Base-by-base conservation (phyloP, 2,329 filamentous ascomycete species). In the Diaporthe citri region DNA sequence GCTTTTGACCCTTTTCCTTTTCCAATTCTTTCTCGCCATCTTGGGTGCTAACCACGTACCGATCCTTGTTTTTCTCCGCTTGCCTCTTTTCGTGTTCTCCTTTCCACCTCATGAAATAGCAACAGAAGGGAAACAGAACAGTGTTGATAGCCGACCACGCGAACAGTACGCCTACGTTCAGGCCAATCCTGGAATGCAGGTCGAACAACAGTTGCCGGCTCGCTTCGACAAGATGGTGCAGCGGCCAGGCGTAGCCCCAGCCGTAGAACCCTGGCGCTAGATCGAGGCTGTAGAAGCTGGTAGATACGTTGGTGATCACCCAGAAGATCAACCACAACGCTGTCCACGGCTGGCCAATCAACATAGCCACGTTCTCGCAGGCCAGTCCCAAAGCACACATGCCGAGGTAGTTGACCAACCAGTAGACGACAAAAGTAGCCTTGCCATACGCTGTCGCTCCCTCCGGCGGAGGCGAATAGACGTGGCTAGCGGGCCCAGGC, bases 271-370 rank as follows among this genome's bases (percentile, higher is more conserved):
- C 83, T 0, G 90, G 88, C 2, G 89, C 87, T 34, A 93, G 83
- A 36, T 90, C 89, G 57, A 93, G 83, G 5, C 88, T 83, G 80
- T 93, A 90, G 78, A 93, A 92, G 0, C 86, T 83, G 0, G 90
- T 92, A 0, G 87, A 84, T 0, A 93, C 90, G 78, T 93, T 93
- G 9, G 89, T 88, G 73, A 93, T 91, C 56, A 93, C 90, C 91
- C 90, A 92, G 78, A 92, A 93, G 73, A 93, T 92, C 2, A 93
- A 82, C 87, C 91, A 93, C 0, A 92, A 80, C 0, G 90, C 87
- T 2, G 80, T 81, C 90, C 90, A 93, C 0, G 90, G 91, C 78
- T 88, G 85, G 0, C 90, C 90, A 6, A 93, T 83, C 2, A 92
- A 78, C 88, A 92, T 92, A 0, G 89, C 89, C 39, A 91, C 87